These are phyloP conservation scores for Dothideomycetes sp. DNA, from an alignment of 2,329 filamentous ascomycete genomes.

Conservation along the genomic window DNA sequence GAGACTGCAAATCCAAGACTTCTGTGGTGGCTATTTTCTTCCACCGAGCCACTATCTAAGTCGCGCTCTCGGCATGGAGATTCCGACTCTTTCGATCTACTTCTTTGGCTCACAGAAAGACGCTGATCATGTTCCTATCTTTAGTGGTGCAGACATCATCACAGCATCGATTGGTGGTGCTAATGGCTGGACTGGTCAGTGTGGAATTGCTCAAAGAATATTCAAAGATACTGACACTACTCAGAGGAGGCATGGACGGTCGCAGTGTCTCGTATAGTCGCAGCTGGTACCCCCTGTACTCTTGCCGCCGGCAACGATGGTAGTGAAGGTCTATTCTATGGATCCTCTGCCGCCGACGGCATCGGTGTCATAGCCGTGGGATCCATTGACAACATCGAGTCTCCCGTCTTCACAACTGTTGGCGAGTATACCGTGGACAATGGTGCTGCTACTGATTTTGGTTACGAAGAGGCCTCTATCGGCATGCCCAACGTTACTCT, in stretches of 20 bases:
- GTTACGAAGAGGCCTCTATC: constrained; percentile 27
- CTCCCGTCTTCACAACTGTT: constrained; percentile 27
- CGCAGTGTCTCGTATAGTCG: constrained; percentile 34
- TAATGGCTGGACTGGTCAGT: constrained; percentile 24
- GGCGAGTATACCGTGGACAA: constrained; percentile 27
- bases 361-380: constrained; percentile 37
- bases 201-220: neutral
- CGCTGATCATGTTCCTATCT: too few species aligned
- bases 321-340: constrained; percentile 40
- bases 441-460: constrained; percentile 26
- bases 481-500: constrained; percentile 25
- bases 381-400: constrained; percentile 32
- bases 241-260: constrained; percentile 30
- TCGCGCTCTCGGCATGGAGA: too few species aligned
- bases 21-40: too few species aligned
- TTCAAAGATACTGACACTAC: neutral
- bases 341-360: constrained; percentile 33
- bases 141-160: constrained; percentile 30
- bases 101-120: too few species aligned
- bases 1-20: too few species aligned
- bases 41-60: too few species aligned
- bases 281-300: constrained; percentile 41
- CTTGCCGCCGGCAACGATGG: constrained; percentile 47
- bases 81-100: too few species aligned
- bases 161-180: constrained; percentile 28